Percentiles rank a stretch among this genome's conserved stretches.
phyloP scores from a whole-genome alignment of 2,329 filamentous ascomycete species.

The Fusarium multiceps region DNA sequence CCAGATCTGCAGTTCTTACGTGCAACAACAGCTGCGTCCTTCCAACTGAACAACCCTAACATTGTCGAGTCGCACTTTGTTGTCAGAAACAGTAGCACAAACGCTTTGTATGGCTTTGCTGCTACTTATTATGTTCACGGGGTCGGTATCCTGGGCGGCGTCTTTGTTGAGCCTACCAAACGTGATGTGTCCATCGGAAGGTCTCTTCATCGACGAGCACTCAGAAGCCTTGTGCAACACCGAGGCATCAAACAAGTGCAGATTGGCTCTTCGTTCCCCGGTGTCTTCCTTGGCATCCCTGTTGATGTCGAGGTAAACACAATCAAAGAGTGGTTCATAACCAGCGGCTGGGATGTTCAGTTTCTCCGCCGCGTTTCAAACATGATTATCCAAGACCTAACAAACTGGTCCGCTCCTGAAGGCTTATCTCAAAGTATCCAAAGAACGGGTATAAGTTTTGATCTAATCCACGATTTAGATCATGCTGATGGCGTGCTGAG shows the following conservation, averaged over 20 bases:
- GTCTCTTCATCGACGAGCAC: slow-evolving; percentile 86
- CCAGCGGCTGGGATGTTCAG: slow-evolving; percentile 84
- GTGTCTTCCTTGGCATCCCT: slow-evolving; percentile 88
- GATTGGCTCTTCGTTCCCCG: slow-evolving; percentile 82
- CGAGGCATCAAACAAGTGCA: slow-evolving; percentile 82
- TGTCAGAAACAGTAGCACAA: slow-evolving; percentile 92
- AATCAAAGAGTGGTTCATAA: slow-evolving; percentile 84
- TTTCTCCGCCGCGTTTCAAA: slow-evolving; percentile 69
- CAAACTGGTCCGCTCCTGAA: slow-evolving; percentile 79
- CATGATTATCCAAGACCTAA: slow-evolving; percentile 78
- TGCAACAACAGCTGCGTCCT: slow-evolving; percentile 77
- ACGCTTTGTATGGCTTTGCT: slow-evolving; percentile 90
- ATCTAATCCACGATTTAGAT: slow-evolving; percentile 83
- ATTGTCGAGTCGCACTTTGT: slow-evolving; percentile 89
- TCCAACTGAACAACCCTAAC: slow-evolving; percentile 76
- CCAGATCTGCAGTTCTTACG: slow-evolving; percentile 76
- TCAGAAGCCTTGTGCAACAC: slow-evolving; percentile 77
- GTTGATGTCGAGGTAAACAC: slow-evolving; percentile 59
- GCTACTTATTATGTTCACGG: slow-evolving; percentile 83
- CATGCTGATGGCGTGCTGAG: slow-evolving; percentile 79
- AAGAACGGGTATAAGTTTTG: slow-evolving; percentile 79
- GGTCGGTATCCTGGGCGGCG: slow-evolving; percentile 80
- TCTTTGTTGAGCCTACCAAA: slow-evolving; percentile 90
- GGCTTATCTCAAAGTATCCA: slow-evolving; percentile 80
- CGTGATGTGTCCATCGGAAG: slow-evolving; percentile 91